These are phyloP conservation scores for Cordyceps pruinosa DNA, from an alignment of 2,329 filamentous ascomycete species.

Conservation along the genomic window DNA sequence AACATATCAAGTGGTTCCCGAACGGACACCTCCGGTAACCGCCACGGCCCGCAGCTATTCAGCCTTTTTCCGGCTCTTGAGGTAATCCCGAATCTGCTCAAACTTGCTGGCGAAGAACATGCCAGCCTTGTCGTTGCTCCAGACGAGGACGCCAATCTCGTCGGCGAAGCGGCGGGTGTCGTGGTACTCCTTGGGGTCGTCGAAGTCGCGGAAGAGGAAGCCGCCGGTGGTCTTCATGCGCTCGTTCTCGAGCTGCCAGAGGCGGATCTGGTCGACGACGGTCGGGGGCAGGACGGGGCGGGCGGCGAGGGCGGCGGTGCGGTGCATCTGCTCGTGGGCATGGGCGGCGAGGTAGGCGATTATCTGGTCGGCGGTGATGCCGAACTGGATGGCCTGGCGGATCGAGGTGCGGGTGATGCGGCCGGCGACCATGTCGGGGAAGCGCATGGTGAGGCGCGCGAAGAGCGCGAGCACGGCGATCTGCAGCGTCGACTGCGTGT, in stretches of 20 bases:
- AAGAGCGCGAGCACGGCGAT: conserved; percentile 93
- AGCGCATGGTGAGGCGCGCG: conserved; percentile 78
- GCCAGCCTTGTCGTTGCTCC: conserved; percentile 71
- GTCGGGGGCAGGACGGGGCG: conserved; percentile 82
- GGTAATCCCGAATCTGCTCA: conserved; percentile 78
- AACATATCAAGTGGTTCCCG: not conserved
- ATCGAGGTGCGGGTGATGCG: conserved; percentile 86
- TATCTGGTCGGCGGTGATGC: conserved; percentile 93
- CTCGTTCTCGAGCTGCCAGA: conserved; percentile 97
- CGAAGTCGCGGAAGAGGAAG: conserved; percentile 87
- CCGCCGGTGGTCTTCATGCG: conserved; percentile 79
- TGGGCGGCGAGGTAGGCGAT: conserved; percentile 88
- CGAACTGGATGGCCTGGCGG: conserved; percentile 75
- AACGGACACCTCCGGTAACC: not conserved
- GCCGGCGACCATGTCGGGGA: conserved; percentile 84
- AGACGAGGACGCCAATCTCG: conserved; percentile 82
- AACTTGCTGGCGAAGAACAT: conserved; percentile 90
- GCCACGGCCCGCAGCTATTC: conserved; percentile 24
- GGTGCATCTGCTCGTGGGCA: conserved; percentile 89
- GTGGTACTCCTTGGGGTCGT: conserved; percentile 60
- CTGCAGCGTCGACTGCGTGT: conserved; percentile 87
- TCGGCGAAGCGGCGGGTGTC: conserved; percentile 72
- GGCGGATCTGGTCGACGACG: conserved; percentile 91
- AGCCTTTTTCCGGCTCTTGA: conserved; percentile 57
- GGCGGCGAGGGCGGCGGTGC: conserved; percentile 49